Base-by-base conservation (phyloP, 1,284 basidiomycete genomes). In the Melanopsichium pennsylvanicum region DNA sequence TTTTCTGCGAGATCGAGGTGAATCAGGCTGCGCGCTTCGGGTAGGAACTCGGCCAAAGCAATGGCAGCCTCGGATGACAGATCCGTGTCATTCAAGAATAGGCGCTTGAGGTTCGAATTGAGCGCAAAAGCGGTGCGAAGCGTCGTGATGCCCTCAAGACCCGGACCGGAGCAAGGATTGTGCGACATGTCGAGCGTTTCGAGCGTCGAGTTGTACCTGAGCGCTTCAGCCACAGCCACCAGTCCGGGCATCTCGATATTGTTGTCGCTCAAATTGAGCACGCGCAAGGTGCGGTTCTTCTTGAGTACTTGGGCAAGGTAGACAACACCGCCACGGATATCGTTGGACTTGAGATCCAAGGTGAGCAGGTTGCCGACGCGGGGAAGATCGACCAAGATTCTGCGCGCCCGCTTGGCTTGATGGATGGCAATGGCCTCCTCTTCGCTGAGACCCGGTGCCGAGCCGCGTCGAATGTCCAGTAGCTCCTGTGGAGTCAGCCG, bases 261-360 rank as follows among this genome's bases (percentile, higher is more conserved):
- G 82, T 97, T 97, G 78, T 97, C 93, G 75, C 90, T 90, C 40
- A 97, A 82, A 79, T 97, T 97, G 26, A 97, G 85, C 12, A 97
- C 90, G 80, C 94, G 95, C 32, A 98, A 84, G 1, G 95, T 97
- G 25, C 93, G 85, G 81, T 98, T 98, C 35, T 94, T 88, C 81
- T 97, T 97, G 61, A 98, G 84, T 0, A 97, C 94, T 82, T 97
- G 93, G 0, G 93, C 90, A 34, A 98, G 87, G 80, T 96, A 96
- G 0, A 87, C 87, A 21, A 97, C 89, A 0, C 94, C 93, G 45
- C 60, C 49, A 15, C 89, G 84, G 31, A 97, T 86, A 81, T 97
- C 93, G 81, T 97, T 97, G 10, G 90, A 89, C 81, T 89, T 89
- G 61, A 98, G 83, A 84, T 97, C 95, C 57, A 97, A 84, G 22